phyloP scores from a whole-genome alignment of 1,284 basidiomycete genomes.

The Amylostereum areolatum region DNA sequence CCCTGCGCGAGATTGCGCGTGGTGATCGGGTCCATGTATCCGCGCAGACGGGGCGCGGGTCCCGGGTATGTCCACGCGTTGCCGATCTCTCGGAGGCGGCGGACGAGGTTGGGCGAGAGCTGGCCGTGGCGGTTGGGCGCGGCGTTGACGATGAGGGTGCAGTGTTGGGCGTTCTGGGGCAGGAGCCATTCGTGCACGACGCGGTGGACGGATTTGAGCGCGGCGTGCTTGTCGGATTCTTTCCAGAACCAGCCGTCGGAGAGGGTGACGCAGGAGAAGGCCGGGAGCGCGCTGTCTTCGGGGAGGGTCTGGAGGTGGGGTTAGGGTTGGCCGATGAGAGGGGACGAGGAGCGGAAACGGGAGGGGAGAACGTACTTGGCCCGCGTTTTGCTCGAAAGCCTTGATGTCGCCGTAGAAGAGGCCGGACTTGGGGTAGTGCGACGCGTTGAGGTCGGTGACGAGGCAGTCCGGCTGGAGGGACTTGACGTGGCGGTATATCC shows the following conservation, averaged over 20 bases:
- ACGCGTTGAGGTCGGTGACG: slow-evolving; percentile 9
- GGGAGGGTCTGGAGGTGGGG: slow-evolving; percentile 4
- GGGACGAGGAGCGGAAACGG: neutral
- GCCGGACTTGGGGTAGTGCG: slow-evolving; percentile 4
- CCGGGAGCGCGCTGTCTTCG: slow-evolving; percentile 3
- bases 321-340: no score
- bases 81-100: slow-evolving; percentile 6
- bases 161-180: slow-evolving; percentile 7
- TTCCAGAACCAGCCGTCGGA: slow-evolving; percentile 10
- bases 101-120: slow-evolving; percentile 6
- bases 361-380: neutral
- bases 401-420: slow-evolving; percentile 10
- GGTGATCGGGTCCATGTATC: slow-evolving; percentile 2
- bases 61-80: slow-evolving; percentile 6
- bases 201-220: slow-evolving; percentile 3
- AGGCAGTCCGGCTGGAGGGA: slow-evolving; percentile 7
- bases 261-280: slow-evolving; percentile 7
- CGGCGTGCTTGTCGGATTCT: neutral
- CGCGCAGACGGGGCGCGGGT: neutral
- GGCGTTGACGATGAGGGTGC: slow-evolving; percentile 7
- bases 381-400: slow-evolving; percentile 9
- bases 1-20: slow-evolving; percentile 7
- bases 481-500: slow-evolving; percentile 8
- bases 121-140: slow-evolving; percentile 7
- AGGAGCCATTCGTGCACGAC: slow-evolving; percentile 9